These are phyloP conservation scores for Karstenula rhodostoma DNA, from an alignment of 2,329 filamentous ascomycete species.

Conservation along the genomic window DNA sequence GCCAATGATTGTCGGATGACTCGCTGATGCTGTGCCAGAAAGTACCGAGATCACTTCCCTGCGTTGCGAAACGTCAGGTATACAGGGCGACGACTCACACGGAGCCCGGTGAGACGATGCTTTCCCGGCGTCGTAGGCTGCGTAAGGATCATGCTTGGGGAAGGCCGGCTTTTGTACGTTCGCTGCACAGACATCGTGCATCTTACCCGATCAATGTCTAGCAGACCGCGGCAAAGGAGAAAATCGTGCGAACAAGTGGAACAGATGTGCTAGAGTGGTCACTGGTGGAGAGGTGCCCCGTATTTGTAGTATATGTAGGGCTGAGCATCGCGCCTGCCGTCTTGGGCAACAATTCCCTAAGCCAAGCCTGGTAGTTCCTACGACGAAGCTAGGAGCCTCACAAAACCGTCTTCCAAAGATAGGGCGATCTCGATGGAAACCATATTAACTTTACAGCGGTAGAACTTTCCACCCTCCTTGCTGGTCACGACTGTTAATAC, in stretches of 20 bases:
- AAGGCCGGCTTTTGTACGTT: conserved; percentile 10
- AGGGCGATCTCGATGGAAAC: background rate
- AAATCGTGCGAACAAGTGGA: conserved; percentile 10
- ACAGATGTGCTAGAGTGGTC: conserved; percentile 9
- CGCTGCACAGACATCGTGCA: background rate
- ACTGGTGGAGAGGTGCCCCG: conserved; percentile 14
- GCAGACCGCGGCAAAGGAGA: background rate
- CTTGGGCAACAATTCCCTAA: conserved; percentile 16
- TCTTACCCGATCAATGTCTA: conserved; percentile 6
- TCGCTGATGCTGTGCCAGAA: background rate
- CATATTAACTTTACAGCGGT: background rate
- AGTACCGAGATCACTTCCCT: background rate
- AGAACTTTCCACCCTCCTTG: no score
- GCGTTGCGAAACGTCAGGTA: conserved; percentile 4
- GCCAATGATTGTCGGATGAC: conserved; percentile 9
- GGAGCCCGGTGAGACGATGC: conserved; percentile 2
- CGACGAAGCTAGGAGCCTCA: conserved; percentile 6
- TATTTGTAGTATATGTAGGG: conserved; percentile 18
- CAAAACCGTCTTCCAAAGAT: background rate
- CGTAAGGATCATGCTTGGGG: conserved; percentile 26
- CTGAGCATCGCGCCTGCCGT: conserved; percentile 15
- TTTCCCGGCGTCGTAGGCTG: conserved; percentile 8
- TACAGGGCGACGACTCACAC: conserved; percentile 14
- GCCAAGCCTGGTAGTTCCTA: conserved; percentile 3
- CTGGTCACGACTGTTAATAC: no score